Base-by-base conservation (phyloP, 2,329 filamentous ascomycete species). In the Epichloe elymi region DNA sequence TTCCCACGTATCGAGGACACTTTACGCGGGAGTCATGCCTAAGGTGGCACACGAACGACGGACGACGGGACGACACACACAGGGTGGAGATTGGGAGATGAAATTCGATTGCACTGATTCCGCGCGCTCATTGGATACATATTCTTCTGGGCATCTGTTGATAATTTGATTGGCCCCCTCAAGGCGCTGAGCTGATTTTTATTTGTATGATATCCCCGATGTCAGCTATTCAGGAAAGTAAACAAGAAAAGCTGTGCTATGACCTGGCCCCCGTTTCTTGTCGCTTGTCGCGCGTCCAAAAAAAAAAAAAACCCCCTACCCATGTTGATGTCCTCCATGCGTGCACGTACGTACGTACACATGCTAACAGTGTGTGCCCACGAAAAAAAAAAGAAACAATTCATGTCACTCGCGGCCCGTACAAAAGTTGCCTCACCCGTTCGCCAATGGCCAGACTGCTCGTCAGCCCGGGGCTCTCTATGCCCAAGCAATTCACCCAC, bases 401-500 rank as follows among this genome's bases (percentile, higher is more conserved):
- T 20, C 14, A 11, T 23, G 3, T 14, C 17, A 40, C 10, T 35
- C 6, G 10, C 20, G 5, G 57, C 3, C 65, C 65, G 52, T 80
- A 78, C 49, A 80, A 54, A 48, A 81, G 56, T 48, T 64, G 61
- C 42, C 69, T 65, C 0, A 95, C 89, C 72, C 79, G 77, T 62
- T 95, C 87, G 3, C 76, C 90, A 67, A 96, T 91, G 2, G 89
- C 89, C 69, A 97, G 69, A 59, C 78, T 81, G 65, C 87, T 93
- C 45, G 91, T 97, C 65, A 97, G 69, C 4, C 91, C 91, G 0
- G 91, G 91, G 66, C 88, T 95, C 72, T 97, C 91, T 58, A 96
- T 96, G 0, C 89, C 91, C 59, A 97, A 63, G 57, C 97, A 64
- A 70, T 96, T 96, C 8, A 97, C 76, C 76, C 91, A 96, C 2